Conservation (phyloP, 140 eudicot species). For the Cichorium intybus region DNA sequence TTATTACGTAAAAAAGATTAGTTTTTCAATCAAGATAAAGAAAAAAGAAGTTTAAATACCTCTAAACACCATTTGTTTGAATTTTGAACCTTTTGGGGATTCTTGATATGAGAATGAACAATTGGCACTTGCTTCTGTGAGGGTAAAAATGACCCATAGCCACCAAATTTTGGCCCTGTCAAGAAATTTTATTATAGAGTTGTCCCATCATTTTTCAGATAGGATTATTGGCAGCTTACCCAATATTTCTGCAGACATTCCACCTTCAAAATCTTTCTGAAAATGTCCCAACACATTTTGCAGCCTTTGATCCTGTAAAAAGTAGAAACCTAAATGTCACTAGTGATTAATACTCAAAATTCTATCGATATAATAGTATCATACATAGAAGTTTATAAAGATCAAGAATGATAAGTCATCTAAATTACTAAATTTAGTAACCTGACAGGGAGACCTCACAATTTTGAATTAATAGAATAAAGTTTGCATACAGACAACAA, state of each 20-base stretch:
- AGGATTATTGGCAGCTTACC: slow-evolving; percentile 54
- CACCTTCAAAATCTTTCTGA: slow-evolving; percentile 77
- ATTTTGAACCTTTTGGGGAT: slow-evolving; percentile 38
- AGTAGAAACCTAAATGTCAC: slow-evolving; percentile 30
- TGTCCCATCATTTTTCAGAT: slow-evolving; percentile 16
- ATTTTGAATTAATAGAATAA: neutral
- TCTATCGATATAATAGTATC: neutral
- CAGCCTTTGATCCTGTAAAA: slow-evolving; percentile 69
- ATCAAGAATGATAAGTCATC: too few relatives aligned
- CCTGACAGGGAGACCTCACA: neutral
- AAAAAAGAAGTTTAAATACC: slow-evolving; percentile 39
- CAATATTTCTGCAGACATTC: slow-evolving; percentile 50
- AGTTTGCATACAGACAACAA: neutral
- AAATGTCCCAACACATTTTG: slow-evolving; percentile 74
- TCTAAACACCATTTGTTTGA: slow-evolving; percentile 31
- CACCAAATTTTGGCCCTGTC: slow-evolving; percentile 81
- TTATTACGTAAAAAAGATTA: slow-evolving; percentile 25
- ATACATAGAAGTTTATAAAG: slow-evolving; percentile 4
- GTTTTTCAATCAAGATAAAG: slow-evolving; percentile 8
- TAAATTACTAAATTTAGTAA: too few relatives aligned
- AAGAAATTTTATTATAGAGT: slow-evolving; percentile 20
- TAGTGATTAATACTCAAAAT: slow-evolving; percentile 4
- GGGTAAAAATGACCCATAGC: slow-evolving; percentile 93
- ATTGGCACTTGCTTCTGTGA: slow-evolving; percentile 50
- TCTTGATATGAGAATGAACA: slow-evolving; percentile 34